These are phyloP conservation scores for Xylogone sp. DNA, from an alignment of 2,329 filamentous ascomycete genomes.

Conservation along the genomic window DNA sequence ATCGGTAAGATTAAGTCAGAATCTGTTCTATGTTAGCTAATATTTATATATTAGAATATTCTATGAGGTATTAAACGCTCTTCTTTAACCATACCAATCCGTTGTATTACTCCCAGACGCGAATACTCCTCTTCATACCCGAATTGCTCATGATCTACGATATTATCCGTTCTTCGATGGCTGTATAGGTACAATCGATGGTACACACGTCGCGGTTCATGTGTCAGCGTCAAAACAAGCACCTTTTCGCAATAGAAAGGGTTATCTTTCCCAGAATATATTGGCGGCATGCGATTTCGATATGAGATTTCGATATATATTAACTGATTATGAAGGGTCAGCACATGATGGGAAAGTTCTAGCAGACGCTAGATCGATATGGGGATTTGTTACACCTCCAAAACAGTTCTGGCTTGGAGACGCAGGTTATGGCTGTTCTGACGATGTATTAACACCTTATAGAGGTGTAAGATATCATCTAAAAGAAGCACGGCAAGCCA, in stretches of 20 bases:
- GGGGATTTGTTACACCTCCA: not conserved
- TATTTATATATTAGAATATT: constrained; percentile 1
- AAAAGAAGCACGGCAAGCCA: not conserved
- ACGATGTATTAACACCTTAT: not conserved
- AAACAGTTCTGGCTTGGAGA: not conserved
- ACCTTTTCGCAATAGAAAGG: constrained; percentile 1
- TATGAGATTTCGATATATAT: not conserved
- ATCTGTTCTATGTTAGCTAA: constrained; percentile 1
- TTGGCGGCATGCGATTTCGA: not conserved
- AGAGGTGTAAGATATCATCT: not conserved
- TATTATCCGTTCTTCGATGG: not conserved
- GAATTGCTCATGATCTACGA: not conserved
- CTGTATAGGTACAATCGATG: not conserved
- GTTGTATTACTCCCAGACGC: not conserved
- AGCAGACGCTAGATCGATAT: not conserved
- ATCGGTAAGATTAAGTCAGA: not conserved
- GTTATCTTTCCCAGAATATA: not conserved
- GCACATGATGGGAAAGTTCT: not conserved
- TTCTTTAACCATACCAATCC: not conserved
- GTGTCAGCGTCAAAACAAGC: not conserved
- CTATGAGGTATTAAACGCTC: not conserved
- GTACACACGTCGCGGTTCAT: not conserved
- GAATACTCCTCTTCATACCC: not conserved
- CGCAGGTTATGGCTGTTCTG: not conserved
- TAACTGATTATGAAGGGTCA: not conserved